These are phyloP conservation scores for Eucalyptus curtisii DNA, from an alignment of 345 rosid genomes.

Conservation along the genomic window DNA sequence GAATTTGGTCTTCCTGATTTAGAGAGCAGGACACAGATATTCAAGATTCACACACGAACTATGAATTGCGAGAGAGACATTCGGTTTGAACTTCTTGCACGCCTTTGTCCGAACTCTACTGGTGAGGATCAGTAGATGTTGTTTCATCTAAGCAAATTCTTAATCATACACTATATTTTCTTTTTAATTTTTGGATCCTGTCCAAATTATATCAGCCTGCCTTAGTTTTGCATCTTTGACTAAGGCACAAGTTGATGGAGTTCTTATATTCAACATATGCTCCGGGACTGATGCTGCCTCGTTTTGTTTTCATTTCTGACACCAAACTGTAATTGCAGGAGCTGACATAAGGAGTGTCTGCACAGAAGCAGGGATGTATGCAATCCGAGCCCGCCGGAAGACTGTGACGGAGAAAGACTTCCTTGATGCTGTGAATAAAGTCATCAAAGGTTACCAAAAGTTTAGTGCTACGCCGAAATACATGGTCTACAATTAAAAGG, in stretches of 20 bases:
- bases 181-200: not conserved
- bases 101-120: constrained; percentile 91
- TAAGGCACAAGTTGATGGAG: not conserved
- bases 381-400: constrained; percentile 83
- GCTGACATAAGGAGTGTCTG: constrained; percentile 96
- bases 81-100: constrained; percentile 89
- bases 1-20: constrained; percentile 93
- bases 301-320: not conserved
- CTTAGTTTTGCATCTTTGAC: not conserved
- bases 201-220: not conserved
- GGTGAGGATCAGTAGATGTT: constrained; percentile 19
- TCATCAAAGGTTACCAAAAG: constrained; percentile 91
- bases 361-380: constrained; percentile 96
- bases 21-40: constrained; percentile 90
- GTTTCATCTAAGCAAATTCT: not conserved
- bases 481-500: constrained; percentile 71
- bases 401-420: constrained; percentile 95
- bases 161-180: not conserved
- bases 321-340: constrained; percentile 25
- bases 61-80: constrained; percentile 90
- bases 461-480: constrained; percentile 94
- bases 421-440: constrained; percentile 95
- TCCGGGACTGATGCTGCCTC: not conserved
- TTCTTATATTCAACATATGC: not conserved
- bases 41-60: constrained; percentile 86